These are phyloP conservation scores for Asterochloris erici DNA, from an alignment of 139 green algal species.

Conservation along the genomic window DNA sequence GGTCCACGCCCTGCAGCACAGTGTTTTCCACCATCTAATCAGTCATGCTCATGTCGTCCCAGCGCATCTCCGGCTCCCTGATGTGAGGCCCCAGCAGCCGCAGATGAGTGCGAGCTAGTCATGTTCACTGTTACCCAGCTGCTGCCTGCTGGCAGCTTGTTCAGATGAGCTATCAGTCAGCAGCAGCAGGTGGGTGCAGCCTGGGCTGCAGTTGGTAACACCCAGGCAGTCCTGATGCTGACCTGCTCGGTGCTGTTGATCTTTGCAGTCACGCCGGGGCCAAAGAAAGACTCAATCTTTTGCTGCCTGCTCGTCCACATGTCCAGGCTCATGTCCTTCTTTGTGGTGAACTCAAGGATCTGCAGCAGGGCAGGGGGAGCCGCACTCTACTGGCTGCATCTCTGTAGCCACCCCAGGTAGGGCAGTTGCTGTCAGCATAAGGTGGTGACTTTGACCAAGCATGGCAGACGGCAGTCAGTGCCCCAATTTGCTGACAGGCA, in stretches of 20 bases:
- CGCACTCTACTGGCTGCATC: background rate
- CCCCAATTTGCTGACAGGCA: background rate
- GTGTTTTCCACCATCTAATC: background rate
- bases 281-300: constrained; percentile 93
- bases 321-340: constrained; percentile 52
- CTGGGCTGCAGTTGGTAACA: background rate
- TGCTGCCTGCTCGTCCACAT: constrained; percentile 56
- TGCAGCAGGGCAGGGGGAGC: background rate
- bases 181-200: no score
- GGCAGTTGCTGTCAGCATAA: background rate
- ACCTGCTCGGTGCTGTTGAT: constrained; percentile 34
- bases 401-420: background rate
- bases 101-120: background rate
- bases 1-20: constrained; percentile 47
- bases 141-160: background rate
- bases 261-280: constrained; percentile 72
- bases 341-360: constrained; percentile 81
- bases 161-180: background rate
- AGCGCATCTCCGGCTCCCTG: background rate
- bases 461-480: background rate
- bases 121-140: background rate
- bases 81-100: background rate
- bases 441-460: background rate
- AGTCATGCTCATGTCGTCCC: background rate
- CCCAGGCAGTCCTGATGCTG: background rate